Base-by-base conservation (phyloP, 2,329 filamentous ascomycete genomes). In the Lachnellula subtilissima region DNA sequence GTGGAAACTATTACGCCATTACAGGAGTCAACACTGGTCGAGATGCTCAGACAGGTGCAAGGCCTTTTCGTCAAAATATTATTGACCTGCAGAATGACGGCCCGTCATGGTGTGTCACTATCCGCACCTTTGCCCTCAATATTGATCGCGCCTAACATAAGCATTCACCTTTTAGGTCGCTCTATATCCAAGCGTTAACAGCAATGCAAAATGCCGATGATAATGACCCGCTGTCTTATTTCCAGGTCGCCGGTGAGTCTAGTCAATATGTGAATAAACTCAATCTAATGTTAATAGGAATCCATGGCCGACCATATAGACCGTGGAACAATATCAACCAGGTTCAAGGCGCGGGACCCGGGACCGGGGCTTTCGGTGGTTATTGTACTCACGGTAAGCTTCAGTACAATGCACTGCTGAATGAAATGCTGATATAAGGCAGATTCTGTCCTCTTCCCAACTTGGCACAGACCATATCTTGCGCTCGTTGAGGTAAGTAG, bases 401-500 rank as follows among this genome's bases (percentile, higher is more conserved):
- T 14, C 19, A 23, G 22, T 14, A 22, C n/a, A 17, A 23, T 23
- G 17, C 12, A 25, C 12, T 22, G 49, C 43, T 59, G 36, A 53
- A 22, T 2, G 23, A 1, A 19, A 46, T 23, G 12, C 42, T 45
- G 42, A 45, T 12, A 2, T 3, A 45, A 45, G 22, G 19, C n/a
- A 62, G 42, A 48, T 19, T 25, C 45, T 17, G 8, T 32, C 9
- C 48, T 63, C 8, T 62, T 65, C 25, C 54, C 59, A 14, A 62
- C 53, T 15, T 83, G 79, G 81, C 81, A 84, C 66, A 76, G 80
- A 12, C 75, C 79, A 3, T 84, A 79, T 56, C 64, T 82, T 43
- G 70, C 76, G 7, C 71, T 84, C 5, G 83, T 74, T 54, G 82
- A 85, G 73, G 78, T 80, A 68, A 15, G 68, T 15, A n/a, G 2